Conservation (phyloP, 75 land plant genomes). For the Picea sitchensis region DNA sequence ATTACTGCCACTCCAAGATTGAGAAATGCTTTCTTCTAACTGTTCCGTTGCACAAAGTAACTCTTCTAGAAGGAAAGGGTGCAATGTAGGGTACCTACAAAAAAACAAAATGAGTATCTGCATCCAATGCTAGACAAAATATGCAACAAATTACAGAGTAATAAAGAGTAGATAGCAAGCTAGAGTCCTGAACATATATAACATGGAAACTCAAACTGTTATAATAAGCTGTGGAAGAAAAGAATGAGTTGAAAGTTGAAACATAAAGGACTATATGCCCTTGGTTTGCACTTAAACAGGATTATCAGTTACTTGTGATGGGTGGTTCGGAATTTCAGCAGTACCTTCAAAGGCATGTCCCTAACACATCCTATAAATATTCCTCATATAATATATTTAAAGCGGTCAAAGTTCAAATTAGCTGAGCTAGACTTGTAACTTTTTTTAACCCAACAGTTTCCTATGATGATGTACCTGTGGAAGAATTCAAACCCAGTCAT, state of each 20-base stretch:
- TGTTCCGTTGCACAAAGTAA: constrained; percentile 70
- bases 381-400: not conserved
- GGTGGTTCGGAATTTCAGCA: not conserved
- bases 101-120: too few species aligned
- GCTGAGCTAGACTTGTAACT: not conserved
- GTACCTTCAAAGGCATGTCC: not conserved
- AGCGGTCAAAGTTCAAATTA: not conserved
- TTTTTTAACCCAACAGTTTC: not conserved
- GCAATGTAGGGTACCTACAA: constrained; percentile 86
- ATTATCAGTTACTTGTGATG: not conserved
- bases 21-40: constrained; percentile 34
- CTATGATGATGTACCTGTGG: constrained; percentile 62
- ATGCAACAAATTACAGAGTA: not conserved
- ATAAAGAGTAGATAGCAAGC: not conserved
- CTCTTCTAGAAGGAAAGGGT: constrained; percentile 79
- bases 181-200: not conserved
- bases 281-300: not conserved
- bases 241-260: not conserved
- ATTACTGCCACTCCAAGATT: constrained; percentile 23
- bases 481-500: constrained; percentile 97
- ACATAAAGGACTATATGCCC: not conserved
- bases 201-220: not conserved
- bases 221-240: not conserved
- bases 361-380: not conserved
- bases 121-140: not conserved